These are phyloP conservation scores for Bipolaris sorokiniana DNA, from an alignment of 2,329 filamentous ascomycete species.

Conservation along the genomic window DNA sequence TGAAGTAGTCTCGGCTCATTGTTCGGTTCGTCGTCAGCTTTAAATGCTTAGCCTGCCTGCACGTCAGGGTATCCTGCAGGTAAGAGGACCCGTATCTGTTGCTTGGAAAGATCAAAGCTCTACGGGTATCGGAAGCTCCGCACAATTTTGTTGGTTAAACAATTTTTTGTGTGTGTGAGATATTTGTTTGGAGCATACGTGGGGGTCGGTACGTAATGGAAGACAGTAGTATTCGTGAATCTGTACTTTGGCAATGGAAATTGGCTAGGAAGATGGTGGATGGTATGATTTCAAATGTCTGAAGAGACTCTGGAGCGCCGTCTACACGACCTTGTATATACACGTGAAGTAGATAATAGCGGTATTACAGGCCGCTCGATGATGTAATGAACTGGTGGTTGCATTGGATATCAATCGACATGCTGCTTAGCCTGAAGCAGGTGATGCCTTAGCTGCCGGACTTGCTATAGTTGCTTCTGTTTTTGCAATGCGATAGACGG, in stretches of 20 bases:
- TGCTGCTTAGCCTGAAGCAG: conserved; percentile 20
- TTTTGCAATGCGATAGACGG: conserved; percentile 2
- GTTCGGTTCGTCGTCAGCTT: conserved; percentile 32
- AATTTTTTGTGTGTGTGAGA: background rate
- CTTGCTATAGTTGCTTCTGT: conserved; percentile 6
- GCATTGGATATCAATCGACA: conserved; percentile 13
- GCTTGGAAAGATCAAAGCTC: conserved; percentile 7
- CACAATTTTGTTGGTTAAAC: conserved; percentile 5
- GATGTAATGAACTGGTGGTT: conserved; percentile 25
- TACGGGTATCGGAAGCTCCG: conserved; percentile 10
- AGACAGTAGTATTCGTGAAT: conserved; percentile 15
- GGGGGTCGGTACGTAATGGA: conserved; percentile 10
- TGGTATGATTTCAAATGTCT: conserved; percentile 3
- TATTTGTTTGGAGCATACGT: background rate
- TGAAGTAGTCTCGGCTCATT: conserved; percentile 41
- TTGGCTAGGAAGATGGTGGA: conserved; percentile 7
- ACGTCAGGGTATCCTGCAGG: conserved; percentile 30
- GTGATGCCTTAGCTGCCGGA: conserved; percentile 19
- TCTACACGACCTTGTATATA: conserved; percentile 17
- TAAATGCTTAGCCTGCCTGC: conserved; percentile 41
- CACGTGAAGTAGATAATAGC: conserved; percentile 8
- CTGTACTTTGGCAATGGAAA: conserved; percentile 13
- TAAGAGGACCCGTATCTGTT: conserved; percentile 15
- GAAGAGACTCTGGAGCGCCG: background rate
- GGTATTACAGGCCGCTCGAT: conserved; percentile 13